phyloP scores from a whole-genome alignment of 2,329 filamentous ascomycete genomes.

The Nemania abortiva region DNA sequence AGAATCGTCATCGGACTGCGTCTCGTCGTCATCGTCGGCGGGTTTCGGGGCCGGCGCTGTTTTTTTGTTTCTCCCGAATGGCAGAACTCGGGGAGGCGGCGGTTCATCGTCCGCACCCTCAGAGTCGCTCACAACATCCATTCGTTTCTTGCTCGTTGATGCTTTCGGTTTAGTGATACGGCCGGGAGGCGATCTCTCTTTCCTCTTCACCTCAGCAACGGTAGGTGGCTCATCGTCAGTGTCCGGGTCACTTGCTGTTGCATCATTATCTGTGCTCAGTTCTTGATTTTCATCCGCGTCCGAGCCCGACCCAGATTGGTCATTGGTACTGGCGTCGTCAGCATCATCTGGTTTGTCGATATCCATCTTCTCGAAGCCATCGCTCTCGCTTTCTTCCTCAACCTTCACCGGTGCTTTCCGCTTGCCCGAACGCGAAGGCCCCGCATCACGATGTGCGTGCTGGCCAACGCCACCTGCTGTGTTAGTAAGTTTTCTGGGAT shows the following conservation, averaged over 20 bases:
- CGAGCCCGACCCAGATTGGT: constrained; percentile 44
- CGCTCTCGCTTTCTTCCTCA: constrained; percentile 54
- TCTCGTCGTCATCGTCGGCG: constrained; percentile 58
- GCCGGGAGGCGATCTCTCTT: constrained; percentile 14
- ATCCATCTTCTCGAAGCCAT: constrained; percentile 65
- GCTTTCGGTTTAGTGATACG: constrained; percentile 33
- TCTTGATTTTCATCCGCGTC: constrained; percentile 55
- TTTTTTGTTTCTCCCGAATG: constrained; percentile 57
- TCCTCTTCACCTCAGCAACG: constrained; percentile 29
- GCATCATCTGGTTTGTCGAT: constrained; percentile 53
- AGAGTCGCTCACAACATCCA: constrained; percentile 21
- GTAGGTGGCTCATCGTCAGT: constrained; percentile 51
- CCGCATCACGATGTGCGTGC: constrained; percentile 45
- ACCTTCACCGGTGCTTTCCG: constrained; percentile 58
- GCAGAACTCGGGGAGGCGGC: constrained; percentile 54
- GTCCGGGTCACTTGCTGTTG: constrained; percentile 58
- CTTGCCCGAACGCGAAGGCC: constrained; percentile 61
- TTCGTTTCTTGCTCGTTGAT: constrained; percentile 34
- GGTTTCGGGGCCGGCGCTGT: constrained; percentile 46
- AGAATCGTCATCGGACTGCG: constrained; percentile 66
- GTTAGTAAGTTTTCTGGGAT: constrained; percentile 53
- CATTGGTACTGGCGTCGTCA: constrained; percentile 40
- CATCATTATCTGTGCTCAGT: constrained; percentile 55
- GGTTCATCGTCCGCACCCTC: constrained; percentile 44
- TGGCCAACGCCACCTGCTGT: constrained; percentile 44